Evolutionary conservation across 768 basidiomycete genomes (phyloP), one percentile per base, ranked within the genome.

Genomic region (Lactifluus volemus): DNA sequence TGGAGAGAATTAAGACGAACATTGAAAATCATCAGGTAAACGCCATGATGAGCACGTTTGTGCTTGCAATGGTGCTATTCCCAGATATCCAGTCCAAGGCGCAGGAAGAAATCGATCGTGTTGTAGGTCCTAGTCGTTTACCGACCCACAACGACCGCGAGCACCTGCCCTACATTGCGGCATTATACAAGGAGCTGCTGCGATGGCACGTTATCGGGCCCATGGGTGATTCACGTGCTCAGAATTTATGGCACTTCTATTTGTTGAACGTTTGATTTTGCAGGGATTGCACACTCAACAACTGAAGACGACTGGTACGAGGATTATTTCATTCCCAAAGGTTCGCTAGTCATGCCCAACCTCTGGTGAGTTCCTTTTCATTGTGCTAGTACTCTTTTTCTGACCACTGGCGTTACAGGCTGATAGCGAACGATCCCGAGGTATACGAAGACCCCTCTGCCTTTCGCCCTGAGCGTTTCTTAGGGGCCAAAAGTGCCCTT

Each of bases 81-180:
- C 70, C 69, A n/a, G 67, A 68, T 4, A 65, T 63, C 10, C 68
- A 68, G 49, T 36, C 30, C 15, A 63, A 64, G 55, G 70, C 70
- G 29, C 69, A 68, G 36, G 63, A 55, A 38, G 70, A 71, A 44
- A 49, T 71, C 14, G 70, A 69, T 38, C 41, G 53, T 9, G 61
- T 69, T 5, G 45, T 70, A 8, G 70, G 70, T 6, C 1, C 14
- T 11, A 32, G 41, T 41, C 56, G 68, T 15, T 53, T 69, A 12
- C 70, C 70, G 5, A 62, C n/a, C 3, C 42, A 65, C 29, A 34
- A 55, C 1, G 68, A 69, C 10, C 41, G 58, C 44, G 61, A 54
- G 21, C 25, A 32, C 42, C 50, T 71, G 15, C 70, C 70, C 10
- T 71, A 71, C 45, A 48, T 68, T 29, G 61, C 61, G 2, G 69